These are phyloP conservation scores for Aspergillus intermedius DNA, from an alignment of 2,329 filamentous ascomycete genomes.

Conservation along the genomic window DNA sequence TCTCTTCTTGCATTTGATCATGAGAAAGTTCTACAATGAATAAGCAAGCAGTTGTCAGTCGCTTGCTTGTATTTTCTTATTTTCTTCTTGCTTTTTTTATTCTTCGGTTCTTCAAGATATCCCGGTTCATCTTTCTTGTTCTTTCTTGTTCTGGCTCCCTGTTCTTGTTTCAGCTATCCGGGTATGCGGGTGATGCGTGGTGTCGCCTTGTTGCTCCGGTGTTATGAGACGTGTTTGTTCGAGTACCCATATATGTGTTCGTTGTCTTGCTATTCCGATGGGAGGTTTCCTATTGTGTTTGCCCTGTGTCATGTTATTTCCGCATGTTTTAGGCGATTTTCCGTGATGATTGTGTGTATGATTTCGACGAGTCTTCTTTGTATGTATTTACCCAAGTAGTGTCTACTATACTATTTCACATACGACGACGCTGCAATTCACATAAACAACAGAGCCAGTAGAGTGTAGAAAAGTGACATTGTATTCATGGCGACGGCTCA, in stretches of 20 bases:
- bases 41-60: constrained; percentile 15
- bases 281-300: background rate
- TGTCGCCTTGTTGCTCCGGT: too few relatives aligned
- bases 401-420: constrained; percentile 6
- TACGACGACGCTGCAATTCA: background rate
- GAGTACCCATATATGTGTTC: constrained; percentile 5
- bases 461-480: background rate
- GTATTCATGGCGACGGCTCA: background rate
- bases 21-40: constrained; percentile 90
- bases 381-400: constrained; percentile 15
- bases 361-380: constrained; percentile 17
- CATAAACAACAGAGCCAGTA: too few relatives aligned
- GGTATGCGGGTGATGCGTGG: background rate
- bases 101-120: constrained; percentile 1
- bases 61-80: background rate
- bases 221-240: constrained; percentile 16
- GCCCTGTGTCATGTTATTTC: constrained; percentile 10
- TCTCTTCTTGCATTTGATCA: constrained; percentile 88
- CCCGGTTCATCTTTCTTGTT: constrained; percentile 7
- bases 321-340: background rate
- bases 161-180: background rate
- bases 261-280: background rate
- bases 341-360: constrained; percentile 11
- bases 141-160: constrained; percentile 6
- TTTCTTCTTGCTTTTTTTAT: constrained; percentile 3